These are phyloP conservation scores for Schizonepeta tenuifolia DNA, from an alignment of 257 asterid genomes.

Conservation along the genomic window DNA sequence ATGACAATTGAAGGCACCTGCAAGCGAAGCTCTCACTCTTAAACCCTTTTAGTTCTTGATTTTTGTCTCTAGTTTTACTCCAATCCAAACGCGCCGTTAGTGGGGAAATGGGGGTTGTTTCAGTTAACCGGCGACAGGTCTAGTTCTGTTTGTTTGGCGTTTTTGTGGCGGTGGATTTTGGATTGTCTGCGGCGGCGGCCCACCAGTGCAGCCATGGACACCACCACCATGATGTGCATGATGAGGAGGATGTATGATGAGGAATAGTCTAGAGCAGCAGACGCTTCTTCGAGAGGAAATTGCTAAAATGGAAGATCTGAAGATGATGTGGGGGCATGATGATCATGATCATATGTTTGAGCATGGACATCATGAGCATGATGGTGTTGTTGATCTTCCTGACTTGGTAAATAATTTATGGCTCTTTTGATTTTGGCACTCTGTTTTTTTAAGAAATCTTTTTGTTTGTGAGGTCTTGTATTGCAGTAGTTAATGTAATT, in stretches of 20 bases:
- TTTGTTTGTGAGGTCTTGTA: too few relatives aligned
- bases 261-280: constrained; percentile 37
- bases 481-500: too few relatives aligned
- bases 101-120: too few relatives aligned
- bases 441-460: too few relatives aligned
- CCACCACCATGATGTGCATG: constrained; percentile 41
- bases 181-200: constrained; percentile 47
- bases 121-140: too few relatives aligned
- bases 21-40: too few relatives aligned
- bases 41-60: too few relatives aligned
- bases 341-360: constrained; percentile 33
- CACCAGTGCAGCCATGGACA: constrained; percentile 72
- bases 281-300: constrained; percentile 82
- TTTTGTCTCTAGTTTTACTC: too few relatives aligned
- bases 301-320: constrained; percentile 95
- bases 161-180: constrained; percentile 45
- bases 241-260: constrained; percentile 36
- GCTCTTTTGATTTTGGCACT: too few relatives aligned
- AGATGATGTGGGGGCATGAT: constrained; percentile 56
- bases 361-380: constrained; percentile 30
- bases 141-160: constrained; percentile 25
- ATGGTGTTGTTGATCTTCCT: constrained; percentile 50
- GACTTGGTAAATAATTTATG: constrained; percentile 79
- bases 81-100: too few relatives aligned
- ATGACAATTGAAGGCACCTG: too few relatives aligned